Conservation (phyloP, 2,329 filamentous ascomycete species). For the Microcera coccophila region DNA sequence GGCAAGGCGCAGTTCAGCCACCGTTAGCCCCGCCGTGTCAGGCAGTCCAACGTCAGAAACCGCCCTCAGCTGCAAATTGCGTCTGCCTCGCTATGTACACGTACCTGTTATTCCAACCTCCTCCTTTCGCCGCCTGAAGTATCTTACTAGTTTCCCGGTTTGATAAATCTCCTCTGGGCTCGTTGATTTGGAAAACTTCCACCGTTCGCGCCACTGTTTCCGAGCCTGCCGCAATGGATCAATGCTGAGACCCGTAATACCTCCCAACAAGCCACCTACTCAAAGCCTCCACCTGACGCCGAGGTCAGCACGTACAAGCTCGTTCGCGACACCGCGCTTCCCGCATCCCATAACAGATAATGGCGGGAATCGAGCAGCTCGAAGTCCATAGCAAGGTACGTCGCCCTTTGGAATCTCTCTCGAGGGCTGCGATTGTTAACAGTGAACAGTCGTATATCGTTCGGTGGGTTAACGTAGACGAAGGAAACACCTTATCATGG, state of each 20-base stretch:
- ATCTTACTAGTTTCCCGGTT: not conserved
- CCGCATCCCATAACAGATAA: slow-evolving; percentile 35
- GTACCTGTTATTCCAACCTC: not conserved
- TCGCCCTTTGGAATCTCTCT: slow-evolving; percentile 3
- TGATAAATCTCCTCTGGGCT: too few relatives aligned
- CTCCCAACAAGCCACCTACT: not conserved
- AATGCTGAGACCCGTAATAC: slow-evolving; percentile 17
- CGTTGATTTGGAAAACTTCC: too few relatives aligned
- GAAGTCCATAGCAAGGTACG: slow-evolving; percentile 94
- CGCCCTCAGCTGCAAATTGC: not conserved
- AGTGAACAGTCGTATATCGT: slow-evolving; percentile 97
- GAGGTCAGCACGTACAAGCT: slow-evolving; percentile 2
- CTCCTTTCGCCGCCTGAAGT: not conserved
- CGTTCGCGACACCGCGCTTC: slow-evolving; percentile 1
- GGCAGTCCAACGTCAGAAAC: not conserved
- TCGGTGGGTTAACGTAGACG: slow-evolving; percentile 90
- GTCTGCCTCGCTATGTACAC: not conserved
- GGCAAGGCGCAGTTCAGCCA: not conserved
- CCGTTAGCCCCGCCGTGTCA: not conserved
- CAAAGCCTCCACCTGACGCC: not conserved
- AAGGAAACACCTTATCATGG: slow-evolving; percentile 93
- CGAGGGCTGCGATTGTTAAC: too few relatives aligned
- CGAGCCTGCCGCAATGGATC: slow-evolving; percentile 21
- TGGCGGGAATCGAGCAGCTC: slow-evolving; percentile 95
- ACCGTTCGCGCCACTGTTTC: slow-evolving; percentile 8